Evolutionary conservation across 805 yeast genomes (phyloP), one percentile per base, ranked within the genome.

Genomic region (Teunomyces aglyptinius): DNA sequence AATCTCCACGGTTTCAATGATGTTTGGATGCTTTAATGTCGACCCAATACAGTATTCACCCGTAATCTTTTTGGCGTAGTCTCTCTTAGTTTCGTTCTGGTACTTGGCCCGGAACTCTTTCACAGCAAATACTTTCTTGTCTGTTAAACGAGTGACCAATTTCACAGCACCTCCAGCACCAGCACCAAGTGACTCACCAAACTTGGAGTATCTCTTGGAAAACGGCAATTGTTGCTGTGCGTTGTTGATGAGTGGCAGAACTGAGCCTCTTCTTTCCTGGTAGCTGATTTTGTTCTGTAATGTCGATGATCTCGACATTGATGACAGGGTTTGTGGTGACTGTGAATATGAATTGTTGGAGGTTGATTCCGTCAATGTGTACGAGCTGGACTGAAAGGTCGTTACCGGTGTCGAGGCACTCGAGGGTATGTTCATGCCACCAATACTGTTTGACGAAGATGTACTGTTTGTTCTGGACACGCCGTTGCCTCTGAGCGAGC

Each of bases 141-240:
- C 97, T 1, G 78, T 65, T 3, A 78, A 66, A 54, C 96, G 70
- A 44, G 76, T 83, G 39, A 89, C 85, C 41, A 90, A 72, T 57
- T 83, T 82, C 28, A 91, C 97, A 12, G 85, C 78, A 3, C 97
- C 97, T 42, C 97, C 97, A 2, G 97, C 97, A 45, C 97, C 97
- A 16, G 94, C 94, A 46, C 97, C 97, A 41, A 91, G 74, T 48
- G 81, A 86, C 51, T 89, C 92, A 44, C 96, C 96, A 45, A 86
- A 83, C 61, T 84, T 86, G 43, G 85, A 80, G 64, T 89, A 90
- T 54, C 90, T 73, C 59, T 85, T 89, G 34, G 86, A 80, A 54
- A 85, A 83, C 1, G 91, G 90, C 56, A 61, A 61, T 32, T 65
- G 61, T 42, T 52, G 63, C 32, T 49, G 51, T 13, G 45, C 52